A percentile compares a stretch with the other conserved stretches of the same genome.
Conservation (phyloP, 495 filamentous ascomycete species). For the Annulohypoxylon maeteangense region DNA sequence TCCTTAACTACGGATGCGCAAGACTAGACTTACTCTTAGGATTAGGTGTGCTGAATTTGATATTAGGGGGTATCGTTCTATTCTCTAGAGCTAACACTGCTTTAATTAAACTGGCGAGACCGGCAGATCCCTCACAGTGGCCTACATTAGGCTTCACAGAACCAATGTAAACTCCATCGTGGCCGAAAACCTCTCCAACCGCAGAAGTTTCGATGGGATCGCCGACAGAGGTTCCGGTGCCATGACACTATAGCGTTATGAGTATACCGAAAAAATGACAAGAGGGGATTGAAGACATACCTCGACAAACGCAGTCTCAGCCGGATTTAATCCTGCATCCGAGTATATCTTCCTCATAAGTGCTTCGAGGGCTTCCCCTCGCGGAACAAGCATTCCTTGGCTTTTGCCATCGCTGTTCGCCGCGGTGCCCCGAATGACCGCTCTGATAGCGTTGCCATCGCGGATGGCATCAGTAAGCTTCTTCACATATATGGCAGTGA, state of each 20-base stretch:
- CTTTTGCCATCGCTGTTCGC: conserved; percentile 59
- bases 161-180: conserved; percentile 55
- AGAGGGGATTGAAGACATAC: background rate
- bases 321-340: conserved; percentile 53
- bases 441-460: conserved; percentile 62
- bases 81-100: conserved; percentile 60
- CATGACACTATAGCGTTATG: conserved; percentile 39
- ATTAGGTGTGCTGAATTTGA: conserved; percentile 47
- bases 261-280: background rate
- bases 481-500: conserved; percentile 58
- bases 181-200: conserved; percentile 46
- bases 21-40: conserved; percentile 42
- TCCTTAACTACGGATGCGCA: background rate
- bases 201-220: conserved; percentile 54
- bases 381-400: conserved; percentile 59
- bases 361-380: conserved; percentile 54
- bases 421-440: conserved; percentile 59
- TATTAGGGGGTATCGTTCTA: conserved; percentile 51
- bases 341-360: conserved; percentile 58
- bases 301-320: conserved; percentile 51
- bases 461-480: conserved; percentile 56
- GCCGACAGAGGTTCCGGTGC: conserved; percentile 49
- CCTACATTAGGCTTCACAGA: conserved; percentile 65
- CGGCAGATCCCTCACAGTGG: conserved; percentile 60
- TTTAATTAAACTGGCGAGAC: conserved; percentile 63